A percentile compares a stretch with the other conserved stretches of the same genome.
Conservation (phyloP, 345 rosid species). For the Acer negundo region DNA sequence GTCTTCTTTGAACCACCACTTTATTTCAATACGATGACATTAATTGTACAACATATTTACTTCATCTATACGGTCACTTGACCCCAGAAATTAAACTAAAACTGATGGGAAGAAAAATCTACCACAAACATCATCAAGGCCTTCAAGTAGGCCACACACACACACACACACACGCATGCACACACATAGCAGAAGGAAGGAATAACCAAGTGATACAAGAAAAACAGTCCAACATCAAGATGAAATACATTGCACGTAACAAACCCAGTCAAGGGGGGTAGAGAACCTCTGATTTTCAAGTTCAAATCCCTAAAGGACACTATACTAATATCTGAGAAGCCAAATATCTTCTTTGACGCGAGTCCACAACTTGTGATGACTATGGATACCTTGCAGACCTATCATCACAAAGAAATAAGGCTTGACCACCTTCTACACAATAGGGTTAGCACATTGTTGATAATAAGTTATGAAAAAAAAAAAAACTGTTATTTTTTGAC, state of each 20-base stretch:
- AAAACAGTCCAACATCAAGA: not conserved
- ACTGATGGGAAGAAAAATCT: not conserved
- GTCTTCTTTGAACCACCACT: too few species aligned
- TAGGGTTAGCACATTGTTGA: constrained; percentile 25
- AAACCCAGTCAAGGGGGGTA: not conserved
- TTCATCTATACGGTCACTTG: not conserved
- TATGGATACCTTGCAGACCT: constrained; percentile 15
- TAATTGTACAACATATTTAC: not conserved
- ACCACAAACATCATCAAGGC: not conserved
- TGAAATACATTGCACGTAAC: constrained; percentile 1
- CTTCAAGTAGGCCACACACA: too few species aligned
- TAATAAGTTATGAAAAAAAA: not conserved
- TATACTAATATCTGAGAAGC: constrained; percentile 12
- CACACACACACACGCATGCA: not conserved
- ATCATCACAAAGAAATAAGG: constrained; percentile 30
- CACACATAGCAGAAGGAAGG: not conserved
- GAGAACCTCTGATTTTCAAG: not conserved
- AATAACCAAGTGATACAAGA: not conserved
- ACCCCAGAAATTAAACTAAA: not conserved
- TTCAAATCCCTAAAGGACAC: not conserved
- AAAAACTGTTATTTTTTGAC: not conserved
- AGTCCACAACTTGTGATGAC: constrained; percentile 26
- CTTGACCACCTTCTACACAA: constrained; percentile 38
- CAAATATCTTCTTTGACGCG: constrained; percentile 27
- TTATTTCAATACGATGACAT: too few species aligned